Evolutionary conservation across 192 early-diverging fungal genomes (phyloP), one percentile per base, ranked within the genome.

Genomic region (Allomyces macrogynus): DNA sequence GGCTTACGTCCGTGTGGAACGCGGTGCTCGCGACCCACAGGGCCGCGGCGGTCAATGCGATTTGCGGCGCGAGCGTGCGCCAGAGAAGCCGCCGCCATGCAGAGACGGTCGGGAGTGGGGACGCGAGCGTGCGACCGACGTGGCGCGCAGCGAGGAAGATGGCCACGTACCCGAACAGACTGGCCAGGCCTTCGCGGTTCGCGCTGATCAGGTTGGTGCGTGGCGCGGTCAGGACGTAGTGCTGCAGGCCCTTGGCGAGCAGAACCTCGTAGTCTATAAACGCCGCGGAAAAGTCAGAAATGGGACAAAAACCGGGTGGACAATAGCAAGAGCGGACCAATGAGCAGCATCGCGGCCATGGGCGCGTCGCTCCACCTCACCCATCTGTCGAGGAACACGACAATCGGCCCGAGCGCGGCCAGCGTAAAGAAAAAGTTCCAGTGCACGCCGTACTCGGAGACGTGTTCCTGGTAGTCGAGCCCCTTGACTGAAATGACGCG

Each of bases 381-480:
- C 32, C 32, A 40, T 40, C 32, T 40, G 32, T 40, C 32, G 12
- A 85, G 73, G 12, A 90, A 61, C 5, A 85, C 79, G 5, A 90
- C 84, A 73, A 89, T 81, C 23, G 90, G 73, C 1, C 92, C 89
- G 27, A 98, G 70, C 44, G 92, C 75, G 10, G 88, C 89, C n/a
- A 98, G 80, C 3, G 95, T 98, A 63, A 94, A 79, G 71, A 95
- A 98, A 75, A 98, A 98, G 78, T 98, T 98, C 95, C 95, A 98
- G 67, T 98, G 95, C 60, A 89, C 80, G 24, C 95, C 95, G 70
- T 98, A 98, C 70, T 98, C 95, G 0, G 88, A 80, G 8, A 87
- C 86, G 68, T 98, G 92, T 60, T 92, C 88, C 80, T 94, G 92
- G 70, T 98, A 98, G 70, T 95, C 86, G 10, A 90, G 80, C 11